Percentiles rank a stretch among this genome's conserved stretches.
phyloP scores from a whole-genome alignment of 2,329 filamentous ascomycete species.

The Magnaporthiopsis incrustans region DNA sequence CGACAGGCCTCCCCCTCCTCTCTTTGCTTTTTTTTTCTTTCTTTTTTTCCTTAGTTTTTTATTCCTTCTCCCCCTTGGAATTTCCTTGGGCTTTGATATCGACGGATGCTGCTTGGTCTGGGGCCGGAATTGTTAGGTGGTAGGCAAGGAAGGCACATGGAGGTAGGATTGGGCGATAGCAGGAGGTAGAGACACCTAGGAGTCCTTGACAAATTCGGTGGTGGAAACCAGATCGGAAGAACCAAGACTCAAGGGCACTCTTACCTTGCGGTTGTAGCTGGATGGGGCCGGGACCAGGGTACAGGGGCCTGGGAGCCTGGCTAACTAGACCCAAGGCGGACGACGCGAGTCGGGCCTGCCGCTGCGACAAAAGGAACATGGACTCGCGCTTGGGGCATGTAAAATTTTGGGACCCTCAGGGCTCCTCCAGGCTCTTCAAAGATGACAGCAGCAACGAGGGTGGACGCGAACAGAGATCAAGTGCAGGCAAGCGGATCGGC shows the following conservation, averaged over 20 bases:
- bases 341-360: not conserved
- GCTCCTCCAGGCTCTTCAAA: not conserved
- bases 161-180: not conserved
- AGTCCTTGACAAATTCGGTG: not conserved
- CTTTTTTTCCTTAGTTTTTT: not conserved
- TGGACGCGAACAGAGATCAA: not conserved
- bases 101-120: not conserved
- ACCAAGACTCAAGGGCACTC: not conserved
- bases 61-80: not conserved
- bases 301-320: conserved; percentile 2
- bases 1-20: not conserved
- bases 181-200: not conserved
- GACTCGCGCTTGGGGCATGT: not conserved
- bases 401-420: not conserved
- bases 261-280: not conserved
- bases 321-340: not conserved
- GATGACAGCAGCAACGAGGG: not conserved
- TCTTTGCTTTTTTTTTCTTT: not conserved
- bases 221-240: conserved; percentile 1
- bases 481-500: not conserved
- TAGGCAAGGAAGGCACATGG: not conserved
- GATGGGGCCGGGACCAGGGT: conserved; percentile 1
- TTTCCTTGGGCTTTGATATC: not conserved
- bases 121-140: not conserved
- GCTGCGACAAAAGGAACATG: not conserved